Percentiles rank a stretch among this genome's conserved stretches.
These are phyloP conservation scores for Epichloe gansuensis DNA, from an alignment of 2,329 filamentous ascomycete genomes.

Conservation along the genomic window DNA sequence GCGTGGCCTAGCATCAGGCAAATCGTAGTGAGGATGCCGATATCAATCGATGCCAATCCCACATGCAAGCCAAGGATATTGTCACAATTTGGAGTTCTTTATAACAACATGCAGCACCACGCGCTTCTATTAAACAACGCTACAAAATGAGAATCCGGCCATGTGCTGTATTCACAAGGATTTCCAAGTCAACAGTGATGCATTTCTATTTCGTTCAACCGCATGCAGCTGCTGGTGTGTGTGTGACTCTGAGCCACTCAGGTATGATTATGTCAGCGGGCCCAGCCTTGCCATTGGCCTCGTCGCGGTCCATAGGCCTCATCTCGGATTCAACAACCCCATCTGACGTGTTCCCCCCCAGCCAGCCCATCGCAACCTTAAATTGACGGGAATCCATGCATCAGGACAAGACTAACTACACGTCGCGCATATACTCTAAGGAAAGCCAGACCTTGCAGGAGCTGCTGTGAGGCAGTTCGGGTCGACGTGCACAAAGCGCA, in stretches of 20 bases:
- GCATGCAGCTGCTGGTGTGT: neutral
- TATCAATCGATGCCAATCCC: neutral
- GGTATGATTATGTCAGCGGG: conserved; percentile 5
- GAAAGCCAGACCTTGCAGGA: neutral
- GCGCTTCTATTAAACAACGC: neutral
- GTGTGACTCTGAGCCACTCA: neutral
- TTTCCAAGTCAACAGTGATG: neutral
- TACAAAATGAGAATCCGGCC: neutral
- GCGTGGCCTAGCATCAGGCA: too few species aligned
- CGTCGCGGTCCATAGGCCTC: neutral
- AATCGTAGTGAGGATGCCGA: too few species aligned
- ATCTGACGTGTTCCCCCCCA: neutral
- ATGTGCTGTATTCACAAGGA: neutral
- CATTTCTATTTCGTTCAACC: neutral
- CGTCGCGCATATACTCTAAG: neutral
- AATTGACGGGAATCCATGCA: neutral
- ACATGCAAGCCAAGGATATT: neutral
- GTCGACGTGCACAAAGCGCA: conserved; percentile 5
- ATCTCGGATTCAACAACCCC: neutral
- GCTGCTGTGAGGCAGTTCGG: neutral
- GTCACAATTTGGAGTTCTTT: neutral
- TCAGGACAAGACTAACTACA: neutral
- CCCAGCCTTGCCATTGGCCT: conserved; percentile 1
- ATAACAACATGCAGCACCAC: neutral
- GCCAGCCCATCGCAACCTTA: neutral